Evolutionary conservation across 306 rosid species (phyloP).

Genomic region (Malus orientalis): DNA sequence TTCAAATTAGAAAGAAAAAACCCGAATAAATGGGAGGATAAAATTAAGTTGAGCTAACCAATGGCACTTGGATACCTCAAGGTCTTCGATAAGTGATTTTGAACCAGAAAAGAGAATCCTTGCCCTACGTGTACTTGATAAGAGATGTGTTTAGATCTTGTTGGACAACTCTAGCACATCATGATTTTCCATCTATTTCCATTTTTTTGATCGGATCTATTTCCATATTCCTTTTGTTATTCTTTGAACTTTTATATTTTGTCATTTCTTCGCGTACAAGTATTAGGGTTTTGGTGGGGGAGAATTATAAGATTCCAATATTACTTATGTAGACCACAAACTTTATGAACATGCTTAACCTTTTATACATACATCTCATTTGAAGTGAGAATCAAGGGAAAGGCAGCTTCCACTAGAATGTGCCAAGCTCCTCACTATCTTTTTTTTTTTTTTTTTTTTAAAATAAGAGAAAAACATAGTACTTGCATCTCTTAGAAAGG

Average conservation of each 20-base stretch:
- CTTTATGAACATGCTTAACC: slow-evolving; percentile 3
- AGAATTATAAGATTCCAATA: slow-evolving; percentile 13
- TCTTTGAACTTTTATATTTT: background rate
- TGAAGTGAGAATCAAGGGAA: slow-evolving; percentile 26
- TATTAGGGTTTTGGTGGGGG: slow-evolving; percentile 17
- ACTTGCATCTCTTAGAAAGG: background rate
- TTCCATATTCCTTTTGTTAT: background rate
- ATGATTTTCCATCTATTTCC: slow-evolving; percentile 13
- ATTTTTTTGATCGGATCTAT: too few species aligned
- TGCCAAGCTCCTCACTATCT: slow-evolving; percentile 15
- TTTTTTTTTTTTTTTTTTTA: background rate
- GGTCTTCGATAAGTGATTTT: background rate
- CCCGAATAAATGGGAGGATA: too few species aligned
- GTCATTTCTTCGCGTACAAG: background rate
- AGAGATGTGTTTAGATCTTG: slow-evolving; percentile 39
- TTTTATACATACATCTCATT: background rate
- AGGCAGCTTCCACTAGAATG: slow-evolving; percentile 30
- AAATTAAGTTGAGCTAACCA: background rate
- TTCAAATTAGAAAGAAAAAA: too few species aligned
- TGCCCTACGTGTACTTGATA: background rate
- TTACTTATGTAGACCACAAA: slow-evolving; percentile 2
- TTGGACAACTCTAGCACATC: slow-evolving; percentile 39
- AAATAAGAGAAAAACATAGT: background rate
- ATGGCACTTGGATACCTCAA: background rate
- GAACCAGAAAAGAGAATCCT: slow-evolving; percentile 4